Evolutionary conservation across 108 stramenopile genomes (phyloP), one percentile per base, ranked within the genome.

Genomic region (Nitzschia palea): DNA sequence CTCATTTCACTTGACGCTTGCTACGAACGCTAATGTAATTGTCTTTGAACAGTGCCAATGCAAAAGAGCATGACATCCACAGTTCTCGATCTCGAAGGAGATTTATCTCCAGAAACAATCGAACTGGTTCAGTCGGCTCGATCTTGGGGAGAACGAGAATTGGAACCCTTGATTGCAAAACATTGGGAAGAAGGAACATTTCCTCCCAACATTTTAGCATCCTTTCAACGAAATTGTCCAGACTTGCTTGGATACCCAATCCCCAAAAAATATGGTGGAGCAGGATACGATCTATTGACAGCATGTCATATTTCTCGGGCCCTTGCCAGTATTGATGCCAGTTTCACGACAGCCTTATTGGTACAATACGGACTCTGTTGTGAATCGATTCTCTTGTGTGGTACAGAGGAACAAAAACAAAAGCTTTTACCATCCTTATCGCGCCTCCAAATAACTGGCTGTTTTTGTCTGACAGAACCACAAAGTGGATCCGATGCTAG

Each of bases 381-480:
- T 30, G 47, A 68, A 56, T 68, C 67, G 0, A 68, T 68, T 45
- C 55, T 68, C 17, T 28, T 68, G 10, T 68, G 67, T 57, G 67
- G 67, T 32, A 68, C 15, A 17, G 55, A 68, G 29, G 54, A 55
- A 9, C 67, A 68, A 18, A 43, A 47, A 14, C 44, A 37, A 33
- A 25, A 55, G 25, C 33, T 68, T 23, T 27, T 68, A 44, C 67
- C 67, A 28, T 33, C 67, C 9, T 22, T 68, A 17, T 43, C 55
- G 1, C 23, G 30, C 2, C 55, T 68, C 5, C 8, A 68, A n/a
- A 55, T 27, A 4, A 68, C 37, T 25, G 67, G 55, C 9, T 68
- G 67, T 31, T 68, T 68, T 57, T 68, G 67, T 44, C 52, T 68
- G 17, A 68, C 67, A 17, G 67, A 68, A 37, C 67, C 67, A 9